These are phyloP conservation scores for Epichloe elymi DNA, from an alignment of 2,329 filamentous ascomycete genomes.

Conservation along the genomic window DNA sequence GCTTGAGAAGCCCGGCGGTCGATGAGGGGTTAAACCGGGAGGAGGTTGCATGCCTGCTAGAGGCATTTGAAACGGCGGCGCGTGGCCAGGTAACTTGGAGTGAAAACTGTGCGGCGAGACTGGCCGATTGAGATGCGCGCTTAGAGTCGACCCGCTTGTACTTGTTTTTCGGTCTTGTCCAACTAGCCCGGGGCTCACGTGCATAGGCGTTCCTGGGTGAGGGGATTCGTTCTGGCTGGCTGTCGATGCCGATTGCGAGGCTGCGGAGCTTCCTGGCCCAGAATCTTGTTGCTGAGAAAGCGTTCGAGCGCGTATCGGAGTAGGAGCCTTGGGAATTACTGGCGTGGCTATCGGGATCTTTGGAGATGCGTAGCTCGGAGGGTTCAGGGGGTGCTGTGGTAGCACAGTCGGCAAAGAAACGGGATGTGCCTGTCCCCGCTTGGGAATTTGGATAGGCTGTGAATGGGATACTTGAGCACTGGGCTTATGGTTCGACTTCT, in stretches of 20 bases:
- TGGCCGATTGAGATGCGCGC: slow-evolving; percentile 20
- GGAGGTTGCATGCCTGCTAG: slow-evolving; percentile 42
- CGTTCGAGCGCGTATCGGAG: slow-evolving; percentile 64
- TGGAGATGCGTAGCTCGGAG: slow-evolving; percentile 57
- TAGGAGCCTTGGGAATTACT: slow-evolving; percentile 67
- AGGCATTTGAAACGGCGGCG: slow-evolving; percentile 40
- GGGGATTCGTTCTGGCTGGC: slow-evolving; percentile 46
- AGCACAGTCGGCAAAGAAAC: slow-evolving; percentile 32
- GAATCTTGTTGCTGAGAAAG: slow-evolving; percentile 71
- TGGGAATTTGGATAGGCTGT: slow-evolving; percentile 9
- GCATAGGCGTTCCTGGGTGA: slow-evolving; percentile 48
- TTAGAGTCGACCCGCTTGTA: slow-evolving; percentile 19
- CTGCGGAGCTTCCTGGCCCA: slow-evolving; percentile 54
- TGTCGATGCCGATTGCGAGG: slow-evolving; percentile 46
- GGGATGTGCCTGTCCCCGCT: slow-evolving; percentile 23
- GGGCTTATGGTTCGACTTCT: slow-evolving; percentile 25
- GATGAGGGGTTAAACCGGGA: slow-evolving; percentile 22
- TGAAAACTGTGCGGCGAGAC: slow-evolving; percentile 44
- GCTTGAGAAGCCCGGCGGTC: slow-evolving; percentile 40
- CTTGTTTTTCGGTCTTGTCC: slow-evolving; percentile 52
- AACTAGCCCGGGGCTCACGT: slow-evolving; percentile 51
- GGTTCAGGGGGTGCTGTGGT: slow-evolving; percentile 45
- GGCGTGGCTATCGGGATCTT: slow-evolving; percentile 70
- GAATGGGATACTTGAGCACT: slow-evolving; percentile 22
- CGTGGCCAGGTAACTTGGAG: slow-evolving; percentile 22